Conservation (phyloP, 345 rosid species). For the Lumnitzera littorea region DNA sequence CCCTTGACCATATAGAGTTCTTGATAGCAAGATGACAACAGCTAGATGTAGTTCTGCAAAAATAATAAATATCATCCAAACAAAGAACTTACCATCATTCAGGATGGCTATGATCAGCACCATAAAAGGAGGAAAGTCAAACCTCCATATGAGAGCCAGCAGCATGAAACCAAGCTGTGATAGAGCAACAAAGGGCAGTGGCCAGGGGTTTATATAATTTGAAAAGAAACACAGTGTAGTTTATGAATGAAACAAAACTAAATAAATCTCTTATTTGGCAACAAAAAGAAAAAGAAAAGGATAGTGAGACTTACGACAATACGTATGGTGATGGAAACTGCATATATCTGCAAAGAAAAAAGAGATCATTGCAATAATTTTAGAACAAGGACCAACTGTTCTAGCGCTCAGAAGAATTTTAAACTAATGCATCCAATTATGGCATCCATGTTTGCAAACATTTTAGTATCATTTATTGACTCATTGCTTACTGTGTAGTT, state of each 20-base stretch:
- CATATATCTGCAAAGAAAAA: conserved; percentile 67
- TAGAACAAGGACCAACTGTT: background rate
- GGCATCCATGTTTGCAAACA: too few relatives aligned
- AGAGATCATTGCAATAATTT: conserved; percentile 10
- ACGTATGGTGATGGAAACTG: conserved; percentile 97
- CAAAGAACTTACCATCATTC: conserved; percentile 66
- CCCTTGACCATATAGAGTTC: too few relatives aligned
- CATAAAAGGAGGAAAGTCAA: conserved; percentile 99
- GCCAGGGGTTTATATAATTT: too few relatives aligned
- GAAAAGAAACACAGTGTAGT: conserved; percentile 1
- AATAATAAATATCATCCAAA: background rate
- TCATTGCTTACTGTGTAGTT: conserved; percentile 68
- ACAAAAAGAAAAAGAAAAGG: too few relatives aligned
- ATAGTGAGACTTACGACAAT: conserved; percentile 65
- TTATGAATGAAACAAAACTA: background rate
- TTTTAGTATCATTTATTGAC: background rate
- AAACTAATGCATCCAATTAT: too few relatives aligned
- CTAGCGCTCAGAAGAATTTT: too few relatives aligned
- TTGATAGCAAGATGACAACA: too few relatives aligned
- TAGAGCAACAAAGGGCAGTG: conserved; percentile 4
- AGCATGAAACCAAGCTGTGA: conserved; percentile 96
- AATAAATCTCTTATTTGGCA: background rate
- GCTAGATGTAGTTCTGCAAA: too few relatives aligned
- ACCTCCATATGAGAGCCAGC: conserved; percentile 91
- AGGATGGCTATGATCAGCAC: conserved; percentile 97